These are phyloP conservation scores for Isabelozyma rhagii DNA, from an alignment of 805 yeast genomes.

Conservation along the genomic window DNA sequence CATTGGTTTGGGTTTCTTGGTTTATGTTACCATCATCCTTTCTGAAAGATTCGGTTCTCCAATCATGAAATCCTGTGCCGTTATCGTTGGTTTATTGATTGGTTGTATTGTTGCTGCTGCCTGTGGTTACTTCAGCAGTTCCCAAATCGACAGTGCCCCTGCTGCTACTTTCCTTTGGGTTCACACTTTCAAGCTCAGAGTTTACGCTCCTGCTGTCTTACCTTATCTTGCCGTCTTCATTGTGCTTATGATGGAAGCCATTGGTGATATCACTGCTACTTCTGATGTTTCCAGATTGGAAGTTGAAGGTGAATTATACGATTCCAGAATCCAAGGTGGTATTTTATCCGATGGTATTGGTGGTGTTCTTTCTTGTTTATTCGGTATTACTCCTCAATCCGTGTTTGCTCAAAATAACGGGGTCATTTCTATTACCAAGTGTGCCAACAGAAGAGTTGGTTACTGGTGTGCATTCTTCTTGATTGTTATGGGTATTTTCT, in stretches of 20 bases:
- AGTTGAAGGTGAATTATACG: slow-evolving; percentile 78
- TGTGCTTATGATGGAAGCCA: slow-evolving; percentile 86
- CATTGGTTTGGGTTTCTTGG: slow-evolving; percentile 84
- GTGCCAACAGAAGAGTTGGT: slow-evolving; percentile 83
- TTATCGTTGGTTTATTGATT: slow-evolving; percentile 74
- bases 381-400: slow-evolving; percentile 86
- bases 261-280: slow-evolving; percentile 93
- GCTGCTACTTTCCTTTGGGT: slow-evolving; percentile 86
- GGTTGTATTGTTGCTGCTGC: slow-evolving; percentile 95
- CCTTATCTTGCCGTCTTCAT: slow-evolving; percentile 84
- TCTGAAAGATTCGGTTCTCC: slow-evolving; percentile 91
- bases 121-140: slow-evolving; percentile 68
- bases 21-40: slow-evolving; percentile 66
- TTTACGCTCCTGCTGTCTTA: slow-evolving; percentile 82
- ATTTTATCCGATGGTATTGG: slow-evolving; percentile 84
- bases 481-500: slow-evolving; percentile 80
- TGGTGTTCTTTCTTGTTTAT: slow-evolving; percentile 71
- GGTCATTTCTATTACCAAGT: slow-evolving; percentile 86
- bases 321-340: slow-evolving; percentile 90
- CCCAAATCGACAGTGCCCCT: slow-evolving; percentile 65
- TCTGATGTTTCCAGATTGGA: slow-evolving; percentile 85
- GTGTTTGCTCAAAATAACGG: slow-evolving; percentile 96
- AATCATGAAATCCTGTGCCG: slow-evolving; percentile 92
- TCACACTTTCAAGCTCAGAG: slow-evolving; percentile 69
- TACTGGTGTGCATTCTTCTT: slow-evolving; percentile 79